Percentiles rank a stretch among this genome's conserved stretches.
These are phyloP conservation scores for Colletotrichum echinochloae DNA, from an alignment of 2,329 filamentous ascomycete genomes.

Conservation along the genomic window DNA sequence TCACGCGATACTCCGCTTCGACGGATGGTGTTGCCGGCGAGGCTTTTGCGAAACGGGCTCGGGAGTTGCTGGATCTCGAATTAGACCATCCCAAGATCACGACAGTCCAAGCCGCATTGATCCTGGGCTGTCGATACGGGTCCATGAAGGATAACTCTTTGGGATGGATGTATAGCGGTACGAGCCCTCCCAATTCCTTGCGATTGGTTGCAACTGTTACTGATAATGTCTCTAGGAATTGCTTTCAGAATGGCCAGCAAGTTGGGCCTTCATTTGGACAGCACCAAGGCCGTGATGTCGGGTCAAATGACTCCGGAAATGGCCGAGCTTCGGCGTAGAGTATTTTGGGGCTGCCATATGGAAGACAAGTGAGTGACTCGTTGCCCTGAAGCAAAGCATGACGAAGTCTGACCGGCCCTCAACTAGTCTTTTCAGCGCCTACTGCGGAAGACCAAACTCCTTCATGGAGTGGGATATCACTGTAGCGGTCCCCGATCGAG, in stretches of 20 bases:
- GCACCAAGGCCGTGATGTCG: slow-evolving; percentile 18
- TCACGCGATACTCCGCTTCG: slow-evolving; percentile 26
- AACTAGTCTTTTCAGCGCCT: slow-evolving; percentile 22
- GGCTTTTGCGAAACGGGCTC: slow-evolving; percentile 20
- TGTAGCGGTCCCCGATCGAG: not conserved
- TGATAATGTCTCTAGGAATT: slow-evolving; percentile 6
- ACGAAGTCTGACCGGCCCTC: not conserved
- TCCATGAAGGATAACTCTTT: slow-evolving; percentile 9
- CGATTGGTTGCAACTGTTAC: not conserved
- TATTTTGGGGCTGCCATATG: slow-evolving; percentile 32
- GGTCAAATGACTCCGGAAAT: slow-evolving; percentile 5
- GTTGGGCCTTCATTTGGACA: slow-evolving; percentile 21
- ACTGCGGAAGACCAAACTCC: slow-evolving; percentile 11
- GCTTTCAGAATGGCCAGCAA: slow-evolving; percentile 25
- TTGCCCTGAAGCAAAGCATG: not conserved
- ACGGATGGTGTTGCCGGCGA: slow-evolving; percentile 16
- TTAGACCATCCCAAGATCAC: slow-evolving; percentile 16
- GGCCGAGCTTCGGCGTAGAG: slow-evolving; percentile 19
- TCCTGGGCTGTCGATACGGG: slow-evolving; percentile 25
- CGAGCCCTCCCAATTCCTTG: not conserved
- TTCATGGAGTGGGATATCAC: slow-evolving; percentile 28
- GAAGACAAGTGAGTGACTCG: slow-evolving; percentile 15
- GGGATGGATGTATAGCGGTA: slow-evolving; percentile 34
- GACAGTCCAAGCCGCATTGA: slow-evolving; percentile 25
- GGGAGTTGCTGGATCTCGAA: slow-evolving; percentile 7